phyloP scores from a whole-genome alignment of 176 grass and related monocot genomes.

The Bonia amplexicaulis region DNA sequence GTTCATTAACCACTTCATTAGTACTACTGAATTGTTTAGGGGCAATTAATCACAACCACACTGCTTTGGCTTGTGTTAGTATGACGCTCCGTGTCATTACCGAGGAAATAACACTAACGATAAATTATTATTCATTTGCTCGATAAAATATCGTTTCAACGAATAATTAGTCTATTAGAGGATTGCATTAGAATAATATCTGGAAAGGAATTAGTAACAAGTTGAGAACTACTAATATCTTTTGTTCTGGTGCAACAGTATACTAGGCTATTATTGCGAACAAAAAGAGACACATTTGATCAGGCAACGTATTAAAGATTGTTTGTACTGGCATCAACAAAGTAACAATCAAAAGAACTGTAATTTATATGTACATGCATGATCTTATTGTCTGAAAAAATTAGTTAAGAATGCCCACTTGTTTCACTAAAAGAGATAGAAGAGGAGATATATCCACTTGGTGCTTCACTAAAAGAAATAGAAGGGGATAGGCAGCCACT shows the following conservation, averaged over 20 bases:
- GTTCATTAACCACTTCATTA: neutral
- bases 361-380: neutral
- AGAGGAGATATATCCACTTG: neutral
- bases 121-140: no score
- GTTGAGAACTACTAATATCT: neutral
- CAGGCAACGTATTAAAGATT: constrained; percentile 31
- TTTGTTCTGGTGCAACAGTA: neutral
- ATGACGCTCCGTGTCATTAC: no score
- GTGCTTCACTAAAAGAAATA: neutral
- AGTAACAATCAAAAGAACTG: constrained; percentile 18
- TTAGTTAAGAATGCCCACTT: constrained; percentile 20
- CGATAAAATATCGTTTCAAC: no score
- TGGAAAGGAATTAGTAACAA: neutral
- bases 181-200: no score
- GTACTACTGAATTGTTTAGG: neutral
- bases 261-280: constrained; percentile 9
- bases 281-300: constrained; percentile 37
- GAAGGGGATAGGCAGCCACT: neutral
- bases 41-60: neutral
- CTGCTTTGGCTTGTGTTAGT: neutral
- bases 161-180: no score
- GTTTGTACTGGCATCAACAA: constrained; percentile 25
- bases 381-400: constrained; percentile 2
- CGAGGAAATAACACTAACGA: no score
- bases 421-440: neutral